phyloP scores from a whole-genome alignment of 2,329 filamentous ascomycete genomes.

The Thyridium curvatum region DNA sequence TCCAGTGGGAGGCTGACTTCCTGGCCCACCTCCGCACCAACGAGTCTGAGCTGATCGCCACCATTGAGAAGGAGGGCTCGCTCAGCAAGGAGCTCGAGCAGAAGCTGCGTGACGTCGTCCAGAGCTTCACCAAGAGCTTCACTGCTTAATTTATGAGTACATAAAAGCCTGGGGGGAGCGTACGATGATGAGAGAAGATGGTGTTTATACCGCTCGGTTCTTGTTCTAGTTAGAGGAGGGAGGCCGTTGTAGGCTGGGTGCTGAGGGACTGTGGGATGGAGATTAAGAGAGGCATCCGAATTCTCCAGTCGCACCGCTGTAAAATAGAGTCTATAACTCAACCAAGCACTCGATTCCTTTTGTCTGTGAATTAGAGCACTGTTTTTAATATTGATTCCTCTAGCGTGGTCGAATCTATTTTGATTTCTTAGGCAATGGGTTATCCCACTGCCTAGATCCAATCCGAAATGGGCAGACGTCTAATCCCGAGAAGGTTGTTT shows the following conservation, averaged over 20 bases:
- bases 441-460: too few species aligned
- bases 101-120: constrained; percentile 71
- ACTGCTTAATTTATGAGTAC: constrained; percentile 39
- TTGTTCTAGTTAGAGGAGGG: constrained; percentile 42
- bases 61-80: constrained; percentile 92
- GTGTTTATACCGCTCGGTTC: constrained; percentile 42
- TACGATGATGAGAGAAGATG: constrained; percentile 27
- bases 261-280: constrained; percentile 40
- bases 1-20: constrained; percentile 93
- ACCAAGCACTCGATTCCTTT: constrained; percentile 57
- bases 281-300: constrained; percentile 31
- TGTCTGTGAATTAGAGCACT: constrained; percentile 29
- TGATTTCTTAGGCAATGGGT: too few species aligned
- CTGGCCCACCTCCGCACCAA: constrained; percentile 85
- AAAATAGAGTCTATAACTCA: constrained; percentile 59
- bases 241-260: constrained; percentile 35
- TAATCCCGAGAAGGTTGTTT: too few species aligned
- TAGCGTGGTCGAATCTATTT: not conserved
- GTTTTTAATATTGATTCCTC: not conserved
- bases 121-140: constrained; percentile 93
- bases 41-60: constrained; percentile 74
- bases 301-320: constrained; percentile 48
- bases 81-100: constrained; percentile 91
- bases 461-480: too few species aligned
- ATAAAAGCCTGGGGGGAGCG: constrained; percentile 4